Percentiles rank a stretch among this genome's conserved stretches.
Conservation (phyloP, 345 rosid genomes). For the Garcia nutans region DNA sequence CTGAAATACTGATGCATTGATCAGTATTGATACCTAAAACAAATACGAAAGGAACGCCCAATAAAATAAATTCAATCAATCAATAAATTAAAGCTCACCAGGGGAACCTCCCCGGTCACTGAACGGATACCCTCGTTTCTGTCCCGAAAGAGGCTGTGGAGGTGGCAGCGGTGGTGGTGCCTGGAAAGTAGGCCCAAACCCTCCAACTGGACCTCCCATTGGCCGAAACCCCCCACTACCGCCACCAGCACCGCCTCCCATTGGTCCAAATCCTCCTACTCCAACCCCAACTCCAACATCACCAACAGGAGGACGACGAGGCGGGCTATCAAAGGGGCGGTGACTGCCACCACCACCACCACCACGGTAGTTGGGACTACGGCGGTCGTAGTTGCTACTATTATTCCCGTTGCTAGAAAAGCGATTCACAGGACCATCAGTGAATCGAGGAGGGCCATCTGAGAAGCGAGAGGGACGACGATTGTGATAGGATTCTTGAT, state of each 20-base stretch:
- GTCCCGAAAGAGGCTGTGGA: slow-evolving; percentile 48
- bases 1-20: neutral
- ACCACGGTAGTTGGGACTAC: slow-evolving; percentile 61
- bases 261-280: slow-evolving; percentile 35
- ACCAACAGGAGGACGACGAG: slow-evolving; percentile 40
- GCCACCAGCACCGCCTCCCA: slow-evolving; percentile 32
- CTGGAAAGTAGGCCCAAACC: slow-evolving; percentile 32
- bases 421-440: slow-evolving; percentile 15
- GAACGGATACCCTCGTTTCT: slow-evolving; percentile 55
- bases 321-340: slow-evolving; percentile 61
- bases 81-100: slow-evolving; percentile 23
- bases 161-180: slow-evolving; percentile 27
- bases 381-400: slow-evolving; percentile 40
- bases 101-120: slow-evolving; percentile 51
- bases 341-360: slow-evolving; percentile 40
- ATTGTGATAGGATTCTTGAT: slow-evolving; percentile 44
- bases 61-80: neutral
- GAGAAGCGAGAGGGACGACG: slow-evolving; percentile 35
- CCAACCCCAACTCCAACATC: slow-evolving; percentile 26
- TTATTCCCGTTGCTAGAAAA: slow-evolving; percentile 24
- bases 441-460: slow-evolving; percentile 35
- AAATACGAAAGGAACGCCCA: neutral
- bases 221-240: slow-evolving; percentile 37
- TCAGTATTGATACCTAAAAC: neutral
- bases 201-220: slow-evolving; percentile 27